Conservation (phyloP, 108 stramenopile genomes). For the Pseudonitzschia delicatissima region DNA sequence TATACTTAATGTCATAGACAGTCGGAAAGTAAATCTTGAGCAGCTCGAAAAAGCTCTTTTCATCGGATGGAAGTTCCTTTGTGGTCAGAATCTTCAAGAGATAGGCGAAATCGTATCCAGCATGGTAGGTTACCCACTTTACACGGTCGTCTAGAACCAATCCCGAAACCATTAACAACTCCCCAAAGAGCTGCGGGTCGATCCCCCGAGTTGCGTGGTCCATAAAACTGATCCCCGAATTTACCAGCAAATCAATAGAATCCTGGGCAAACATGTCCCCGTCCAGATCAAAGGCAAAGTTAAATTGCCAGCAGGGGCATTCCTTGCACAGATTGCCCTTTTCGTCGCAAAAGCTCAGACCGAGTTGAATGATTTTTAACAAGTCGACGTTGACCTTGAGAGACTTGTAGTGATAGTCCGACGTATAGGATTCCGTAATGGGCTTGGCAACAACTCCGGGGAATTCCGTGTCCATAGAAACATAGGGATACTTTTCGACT, state of each 20-base stretch:
- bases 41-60: conserved; percentile 90
- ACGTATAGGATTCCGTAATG: conserved; percentile 85
- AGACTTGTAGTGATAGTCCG: conserved; percentile 97
- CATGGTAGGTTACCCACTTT: conserved; percentile 97
- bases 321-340: conserved; percentile 88
- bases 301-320: conserved; percentile 99
- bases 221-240: conserved; percentile 94
- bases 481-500: conserved; percentile 92
- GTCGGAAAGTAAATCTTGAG: conserved; percentile 96
- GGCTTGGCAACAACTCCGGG: conserved; percentile 99
- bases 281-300: conserved; percentile 91
- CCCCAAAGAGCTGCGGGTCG: conserved; percentile 93
- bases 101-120: conserved; percentile 98
- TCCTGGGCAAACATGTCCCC: conserved; percentile 99
- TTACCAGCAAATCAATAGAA: conserved; percentile 93
- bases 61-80: conserved; percentile 71
- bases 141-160: conserved; percentile 95
- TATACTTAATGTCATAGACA: conserved; percentile 98
- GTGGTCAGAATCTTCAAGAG: conserved; percentile 91
- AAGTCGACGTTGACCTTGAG: conserved; percentile 98
- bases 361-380: conserved; percentile 97
- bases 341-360: conserved; percentile 91
- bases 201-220: conserved; percentile 93
- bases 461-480: conserved; percentile 99
- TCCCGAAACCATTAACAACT: conserved; percentile 96